Evolutionary conservation across 164 flowering plant species (phyloP), one percentile per base, ranked within the genome.

Genomic region (Dillenia turbinata): DNA sequence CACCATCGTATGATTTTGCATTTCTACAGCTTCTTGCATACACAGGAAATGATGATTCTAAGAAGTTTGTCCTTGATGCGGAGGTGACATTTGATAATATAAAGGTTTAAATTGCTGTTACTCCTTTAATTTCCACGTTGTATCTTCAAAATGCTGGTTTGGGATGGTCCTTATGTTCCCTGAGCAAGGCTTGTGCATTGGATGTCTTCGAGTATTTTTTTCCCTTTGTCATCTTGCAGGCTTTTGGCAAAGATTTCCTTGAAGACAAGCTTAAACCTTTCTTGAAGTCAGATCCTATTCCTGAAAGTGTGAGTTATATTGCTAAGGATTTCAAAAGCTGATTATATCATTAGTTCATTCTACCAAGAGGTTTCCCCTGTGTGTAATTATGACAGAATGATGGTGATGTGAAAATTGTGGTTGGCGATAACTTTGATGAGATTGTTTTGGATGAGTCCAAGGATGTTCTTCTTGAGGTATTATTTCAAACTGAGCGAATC

Each of bases 401-500:
- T 63, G 94, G 80, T 8, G 96, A 89, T 76, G 90, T 92, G 71
- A 90, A 90, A 73, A 82, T 92, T 59, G 89, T 92, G 26, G 97
- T 92, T 19, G 92, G 97, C 10, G 66, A 95, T 64, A 95, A 87
- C 75, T 92, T 95, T 63, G 99, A 95, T 65, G 94, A 87, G 48
- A 85, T 92, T 57, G 92, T 95, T 49, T 72, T 95, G 77, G 97
- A 95, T 59, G 97, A 95, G 71, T 90, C 99, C 10, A 95, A 95
- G 75, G 99, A 95, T 77, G 99, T 95, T 60, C 94, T 95, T 75
- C 93, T 95, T 50, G 96, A 95, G 99, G 97, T 95, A 81, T 10
- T 48, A 51, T 57, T 58, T 15, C 14, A 13, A 44, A 9, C 13
- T 12, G 17, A 44, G 43, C 6, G 14, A 13, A 53, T 12, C 9